Conservation (phyloP, 768 basidiomycete genomes). For the Mrakia frigida region DNA sequence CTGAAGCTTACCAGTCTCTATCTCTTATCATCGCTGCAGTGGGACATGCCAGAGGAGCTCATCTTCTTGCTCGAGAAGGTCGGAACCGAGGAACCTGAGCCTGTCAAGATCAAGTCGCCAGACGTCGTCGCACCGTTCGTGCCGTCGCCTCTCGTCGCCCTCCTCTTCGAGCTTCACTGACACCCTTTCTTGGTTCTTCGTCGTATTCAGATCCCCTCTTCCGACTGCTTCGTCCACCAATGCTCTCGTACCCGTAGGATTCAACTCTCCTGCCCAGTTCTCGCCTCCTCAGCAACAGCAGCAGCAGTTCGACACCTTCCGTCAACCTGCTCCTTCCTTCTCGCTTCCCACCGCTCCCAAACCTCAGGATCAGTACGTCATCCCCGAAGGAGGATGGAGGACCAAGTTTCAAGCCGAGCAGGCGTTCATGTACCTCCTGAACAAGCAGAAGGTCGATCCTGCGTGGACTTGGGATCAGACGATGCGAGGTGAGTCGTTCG, state of each 20-base stretch:
- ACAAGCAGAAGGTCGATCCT: slow-evolving; percentile 82
- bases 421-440: slow-evolving; percentile 83
- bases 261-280: slow-evolving; percentile 27
- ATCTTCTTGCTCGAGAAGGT: slow-evolving; percentile 76
- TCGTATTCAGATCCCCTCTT: not conserved
- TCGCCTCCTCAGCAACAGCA: slow-evolving; percentile 5
- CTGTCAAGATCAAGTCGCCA: not conserved
- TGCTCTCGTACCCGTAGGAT: slow-evolving; percentile 15
- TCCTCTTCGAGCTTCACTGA: not conserved
- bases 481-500: slow-evolving; percentile 55
- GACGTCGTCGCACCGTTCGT: not conserved
- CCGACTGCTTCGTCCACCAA: not conserved
- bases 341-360: slow-evolving; percentile 67
- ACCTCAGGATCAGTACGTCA: slow-evolving; percentile 47
- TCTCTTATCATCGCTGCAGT: slow-evolving; percentile 50
- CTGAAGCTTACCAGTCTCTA: not conserved
- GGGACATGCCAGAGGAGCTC: slow-evolving; percentile 95
- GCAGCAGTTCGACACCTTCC: slow-evolving; percentile 25
- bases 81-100: slow-evolving; percentile 37
- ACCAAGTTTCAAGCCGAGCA: slow-evolving; percentile 87
- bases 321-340: slow-evolving; percentile 62
- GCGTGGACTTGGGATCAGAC: slow-evolving; percentile 98
- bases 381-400: slow-evolving; percentile 81
- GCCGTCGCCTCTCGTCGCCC: not conserved
- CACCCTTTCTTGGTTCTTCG: not conserved